A percentile compares a stretch with the other conserved stretches of the same genome.
Evolutionary conservation across 2,329 filamentous ascomycete genomes (phyloP).

Genomic region (Colletotrichum aenigma): DNA sequence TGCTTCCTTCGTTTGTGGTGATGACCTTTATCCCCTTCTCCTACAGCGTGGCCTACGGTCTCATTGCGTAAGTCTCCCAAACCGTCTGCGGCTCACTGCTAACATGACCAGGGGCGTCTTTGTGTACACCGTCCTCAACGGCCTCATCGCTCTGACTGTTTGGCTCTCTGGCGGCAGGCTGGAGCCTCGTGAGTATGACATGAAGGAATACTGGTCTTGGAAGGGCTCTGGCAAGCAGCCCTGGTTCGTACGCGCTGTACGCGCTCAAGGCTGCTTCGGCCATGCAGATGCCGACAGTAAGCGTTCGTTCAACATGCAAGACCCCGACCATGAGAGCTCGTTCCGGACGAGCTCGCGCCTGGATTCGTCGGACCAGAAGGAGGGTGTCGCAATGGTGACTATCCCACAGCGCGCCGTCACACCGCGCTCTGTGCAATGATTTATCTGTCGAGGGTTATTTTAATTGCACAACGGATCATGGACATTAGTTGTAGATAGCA

Average conservation of each 20-base stretch:
- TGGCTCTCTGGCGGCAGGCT: conserved; percentile 44
- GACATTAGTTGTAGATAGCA: conserved; percentile 13
- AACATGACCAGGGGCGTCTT: conserved; percentile 52
- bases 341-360: conserved; percentile 13
- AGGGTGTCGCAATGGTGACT: conserved; percentile 18
- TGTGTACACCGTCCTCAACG: conserved; percentile 55
- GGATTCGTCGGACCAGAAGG: conserved; percentile 18
- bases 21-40: conserved; percentile 79
- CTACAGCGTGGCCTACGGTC: conserved; percentile 78
- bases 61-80: conserved; percentile 65
- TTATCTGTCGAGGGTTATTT: neutral
- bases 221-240: conserved; percentile 51
- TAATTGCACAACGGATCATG: neutral
- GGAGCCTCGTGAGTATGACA: conserved; percentile 55
- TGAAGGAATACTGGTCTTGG: conserved; percentile 63
- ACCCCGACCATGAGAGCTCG: conserved; percentile 19
- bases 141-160: conserved; percentile 49
- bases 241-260: conserved; percentile 48
- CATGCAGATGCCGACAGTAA: conserved; percentile 27
- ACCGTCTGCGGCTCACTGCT: neutral
- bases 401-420: conserved; percentile 19
- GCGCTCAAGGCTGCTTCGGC: conserved; percentile 26
- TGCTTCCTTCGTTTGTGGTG: conserved; percentile 76
- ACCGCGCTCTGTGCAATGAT: conserved; percentile 12
- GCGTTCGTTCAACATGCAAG: conserved; percentile 19